Conservation (phyloP, 2,329 filamentous ascomycete genomes). For the Parastagonospora nodorum region DNA sequence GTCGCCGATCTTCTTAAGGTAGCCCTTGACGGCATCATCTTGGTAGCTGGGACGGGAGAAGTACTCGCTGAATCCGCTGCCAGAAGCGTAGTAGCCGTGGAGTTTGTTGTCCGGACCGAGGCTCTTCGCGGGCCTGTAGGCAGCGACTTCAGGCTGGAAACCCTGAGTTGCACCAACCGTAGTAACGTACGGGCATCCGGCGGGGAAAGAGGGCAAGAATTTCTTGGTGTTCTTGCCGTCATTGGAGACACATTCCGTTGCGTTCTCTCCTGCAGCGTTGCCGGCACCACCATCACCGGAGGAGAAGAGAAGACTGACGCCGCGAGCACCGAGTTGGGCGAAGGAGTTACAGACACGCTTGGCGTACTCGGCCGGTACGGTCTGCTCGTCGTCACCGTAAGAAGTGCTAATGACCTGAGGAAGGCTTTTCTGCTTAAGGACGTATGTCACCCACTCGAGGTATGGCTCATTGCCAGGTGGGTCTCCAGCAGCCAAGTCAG, state of each 20-base stretch:
- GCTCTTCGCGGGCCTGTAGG: conserved; percentile 5
- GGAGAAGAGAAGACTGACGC: conserved; percentile 63
- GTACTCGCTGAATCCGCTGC: conserved; percentile 15
- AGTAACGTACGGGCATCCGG: conserved; percentile 58
- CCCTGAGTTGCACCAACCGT: conserved; percentile 48
- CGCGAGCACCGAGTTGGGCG: conserved; percentile 65
- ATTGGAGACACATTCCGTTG: conserved; percentile 29
- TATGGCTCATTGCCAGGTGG: conserved; percentile 67
- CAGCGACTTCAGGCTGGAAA: conserved; percentile 4
- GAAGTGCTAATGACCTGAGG: conserved; percentile 65
- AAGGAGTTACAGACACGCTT: conserved; percentile 63
- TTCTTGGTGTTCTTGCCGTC: conserved; percentile 48
- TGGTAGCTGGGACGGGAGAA: conserved; percentile 43
- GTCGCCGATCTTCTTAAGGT: conserved; percentile 47
- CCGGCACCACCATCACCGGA: conserved; percentile 65
- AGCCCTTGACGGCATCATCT: conserved; percentile 44
- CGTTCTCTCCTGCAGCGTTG: conserved; percentile 51
- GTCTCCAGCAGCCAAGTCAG: conserved; percentile 59
- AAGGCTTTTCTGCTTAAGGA: conserved; percentile 50
- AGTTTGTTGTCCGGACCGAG: neutral
- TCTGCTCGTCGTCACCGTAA: conserved; percentile 64
- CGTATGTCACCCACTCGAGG: conserved; percentile 58
- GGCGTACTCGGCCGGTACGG: conserved; percentile 41
- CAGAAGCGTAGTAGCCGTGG: conserved; percentile 12
- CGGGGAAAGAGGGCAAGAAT: conserved; percentile 56